Evolutionary conservation across 179 eudicot genomes (phyloP).

Genomic region (Carnegiea gigantea): DNA sequence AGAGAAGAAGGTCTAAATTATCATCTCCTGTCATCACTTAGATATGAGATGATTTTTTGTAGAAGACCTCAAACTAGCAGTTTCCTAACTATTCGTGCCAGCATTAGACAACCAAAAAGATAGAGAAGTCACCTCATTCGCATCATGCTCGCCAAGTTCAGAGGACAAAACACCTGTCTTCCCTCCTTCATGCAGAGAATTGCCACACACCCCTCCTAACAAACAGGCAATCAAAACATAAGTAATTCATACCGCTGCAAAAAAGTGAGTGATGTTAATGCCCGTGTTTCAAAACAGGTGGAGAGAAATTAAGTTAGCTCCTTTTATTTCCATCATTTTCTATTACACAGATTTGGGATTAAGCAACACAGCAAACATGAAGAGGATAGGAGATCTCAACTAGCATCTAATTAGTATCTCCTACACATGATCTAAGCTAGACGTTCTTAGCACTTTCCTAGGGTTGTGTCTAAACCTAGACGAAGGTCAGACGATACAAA

Average conservation of each 20-base stretch:
- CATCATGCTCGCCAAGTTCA: slow-evolving; percentile 78
- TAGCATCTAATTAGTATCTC: not conserved
- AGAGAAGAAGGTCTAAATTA: no score
- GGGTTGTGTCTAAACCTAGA: no score
- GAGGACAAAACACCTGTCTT: slow-evolving; percentile 64
- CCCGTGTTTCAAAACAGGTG: not conserved
- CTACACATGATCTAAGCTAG: not conserved
- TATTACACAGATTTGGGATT: not conserved
- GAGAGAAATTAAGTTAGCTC: not conserved
- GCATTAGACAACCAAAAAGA: not conserved
- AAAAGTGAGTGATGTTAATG: not conserved
- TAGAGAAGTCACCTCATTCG: slow-evolving; percentile 50
- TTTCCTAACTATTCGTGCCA: not conserved
- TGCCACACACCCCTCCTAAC: slow-evolving; percentile 44
- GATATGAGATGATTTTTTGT: not conserved
- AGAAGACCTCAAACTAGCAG: not conserved
- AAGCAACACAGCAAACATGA: not conserved
- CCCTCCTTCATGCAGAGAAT: slow-evolving; percentile 39
- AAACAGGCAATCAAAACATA: slow-evolving; percentile 10
- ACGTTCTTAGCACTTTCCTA: no score
- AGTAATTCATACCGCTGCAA: slow-evolving; percentile 6
- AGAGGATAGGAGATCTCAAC: not conserved
- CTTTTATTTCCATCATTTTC: not conserved
- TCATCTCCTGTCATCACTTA: no score
- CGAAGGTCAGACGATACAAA: no score